Base-by-base conservation (phyloP, 2,329 filamentous ascomycete genomes). In the Periconia sp. region DNA sequence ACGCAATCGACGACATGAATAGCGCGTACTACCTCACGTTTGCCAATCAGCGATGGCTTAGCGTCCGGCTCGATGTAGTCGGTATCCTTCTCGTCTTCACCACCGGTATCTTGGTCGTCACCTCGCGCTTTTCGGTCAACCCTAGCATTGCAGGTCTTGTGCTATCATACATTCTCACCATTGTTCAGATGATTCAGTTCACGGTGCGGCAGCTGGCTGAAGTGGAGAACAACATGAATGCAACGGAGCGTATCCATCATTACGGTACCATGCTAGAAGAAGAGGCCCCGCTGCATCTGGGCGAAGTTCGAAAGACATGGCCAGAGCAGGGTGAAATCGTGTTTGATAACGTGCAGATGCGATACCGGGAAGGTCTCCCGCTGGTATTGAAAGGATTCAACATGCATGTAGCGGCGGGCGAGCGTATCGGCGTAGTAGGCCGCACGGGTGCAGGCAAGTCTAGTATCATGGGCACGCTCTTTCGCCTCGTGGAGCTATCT, bases 191-290 rank as follows among this genome's bases (percentile, higher is more conserved):
- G 87, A 86, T 97, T 53, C 92, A 96, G 65, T 96, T 96, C 70
- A 92, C 90, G 1, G 89, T 97, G 13, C 84, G 94, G 13, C 92
- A 97, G 71, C 79, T 96, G 6, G 92, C 92, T 18, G 92, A 96
- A 69, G 90, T 97, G 7, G 92, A 97, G 70, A 97, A 96, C 72
- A 90, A 92, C 64, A 97, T 97, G 92, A 97, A 96, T 68, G 86
- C 92, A 0, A 94, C 95, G 0, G 92, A 97, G 72, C 86, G 94
- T 36, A 78, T 97, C 23, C 85, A 91, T 66, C 90, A 95, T 74
- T 97, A 97, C 66, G 92, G 89, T 40, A 89, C 83, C 1, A 73
- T 89, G 56, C 81, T 99, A 4, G 91, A 95, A 51, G 87, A 96
- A 65, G 94, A 97, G 69, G 89, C 92, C 0, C 89, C 92, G 0